Percentiles rank a stretch among this genome's conserved stretches.
phyloP scores from a whole-genome alignment of 139 green algal species.

The Gonium pectorale region DNA sequence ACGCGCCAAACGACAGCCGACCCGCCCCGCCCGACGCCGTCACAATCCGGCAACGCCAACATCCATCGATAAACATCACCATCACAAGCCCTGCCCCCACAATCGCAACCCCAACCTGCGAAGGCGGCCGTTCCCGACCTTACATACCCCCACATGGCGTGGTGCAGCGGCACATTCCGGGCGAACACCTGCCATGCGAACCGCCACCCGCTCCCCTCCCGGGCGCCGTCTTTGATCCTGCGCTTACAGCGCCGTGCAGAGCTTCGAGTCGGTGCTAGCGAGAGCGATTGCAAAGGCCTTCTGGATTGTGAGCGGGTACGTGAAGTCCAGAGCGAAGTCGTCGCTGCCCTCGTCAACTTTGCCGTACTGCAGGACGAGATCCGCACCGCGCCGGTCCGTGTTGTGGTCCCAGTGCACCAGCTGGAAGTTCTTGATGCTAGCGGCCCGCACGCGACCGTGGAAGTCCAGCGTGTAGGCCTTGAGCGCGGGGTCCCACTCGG shows the following conservation, averaged over 20 bases:
- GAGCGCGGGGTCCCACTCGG: constrained; percentile 54
- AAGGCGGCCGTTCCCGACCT: too few species aligned
- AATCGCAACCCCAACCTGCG: too few species aligned
- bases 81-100: too few species aligned
- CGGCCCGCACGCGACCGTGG: constrained; percentile 89
- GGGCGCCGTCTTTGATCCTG: too few species aligned
- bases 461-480: constrained; percentile 97
- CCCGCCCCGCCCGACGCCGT: too few species aligned
- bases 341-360: constrained; percentile 76
- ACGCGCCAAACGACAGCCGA: too few species aligned
- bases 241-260: constrained; percentile 64
- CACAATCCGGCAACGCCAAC: too few species aligned
- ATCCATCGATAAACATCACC: too few species aligned
- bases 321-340: constrained; percentile 94
- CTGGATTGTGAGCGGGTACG: constrained; percentile 76
- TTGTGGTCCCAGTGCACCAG: constrained; percentile 81
- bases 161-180: too few species aligned
- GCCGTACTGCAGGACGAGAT: constrained; percentile 82
- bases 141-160: too few species aligned
- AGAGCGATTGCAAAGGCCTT: constrained; percentile 84
- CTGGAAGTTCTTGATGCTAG: constrained; percentile 98
- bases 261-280: constrained; percentile 67
- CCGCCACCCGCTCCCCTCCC: too few species aligned
- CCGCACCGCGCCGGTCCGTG: constrained; percentile 64
- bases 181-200: too few species aligned